Evolutionary conservation across 306 rosid species (phyloP).

Genomic region (Cajanus cajan): DNA sequence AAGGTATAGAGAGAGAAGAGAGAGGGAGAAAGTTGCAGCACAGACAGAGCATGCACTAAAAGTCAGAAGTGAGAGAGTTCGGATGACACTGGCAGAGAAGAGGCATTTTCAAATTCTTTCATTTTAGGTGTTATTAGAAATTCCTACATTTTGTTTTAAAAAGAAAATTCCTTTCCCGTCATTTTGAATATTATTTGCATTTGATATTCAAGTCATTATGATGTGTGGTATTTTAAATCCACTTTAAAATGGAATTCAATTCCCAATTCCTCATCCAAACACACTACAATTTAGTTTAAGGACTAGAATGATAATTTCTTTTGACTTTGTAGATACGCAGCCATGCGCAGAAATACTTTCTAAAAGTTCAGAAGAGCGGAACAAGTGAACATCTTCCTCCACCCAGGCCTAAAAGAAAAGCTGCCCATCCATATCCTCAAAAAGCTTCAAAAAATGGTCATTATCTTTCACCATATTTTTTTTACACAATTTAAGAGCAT

Average conservation of each 20-base stretch:
- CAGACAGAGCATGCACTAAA: background rate
- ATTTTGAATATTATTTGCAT: background rate
- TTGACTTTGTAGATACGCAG: slow-evolving; percentile 66
- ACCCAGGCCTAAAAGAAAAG: slow-evolving; percentile 89
- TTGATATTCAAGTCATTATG: background rate
- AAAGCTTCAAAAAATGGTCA: slow-evolving; percentile 76
- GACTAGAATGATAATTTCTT: background rate
- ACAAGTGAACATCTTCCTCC: slow-evolving; percentile 89
- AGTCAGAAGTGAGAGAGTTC: background rate
- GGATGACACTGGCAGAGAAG: background rate
- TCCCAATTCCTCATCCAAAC: background rate
- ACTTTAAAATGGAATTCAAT: background rate
- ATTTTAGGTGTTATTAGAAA: background rate
- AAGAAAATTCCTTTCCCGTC: background rate
- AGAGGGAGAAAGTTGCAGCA: background rate
- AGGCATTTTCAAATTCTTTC: background rate
- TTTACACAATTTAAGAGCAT: background rate
- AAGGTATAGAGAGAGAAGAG: background rate
- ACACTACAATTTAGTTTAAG: background rate
- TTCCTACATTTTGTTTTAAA: background rate
- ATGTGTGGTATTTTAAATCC: background rate
- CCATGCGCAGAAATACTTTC: slow-evolving; percentile 88
- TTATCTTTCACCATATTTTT: background rate
- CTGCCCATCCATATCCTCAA: slow-evolving; percentile 91
- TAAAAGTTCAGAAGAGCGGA: slow-evolving; percentile 87